Conservation (phyloP, 371 early-diverging fungal genomes). For the Zancudomyces culisetae region DNA sequence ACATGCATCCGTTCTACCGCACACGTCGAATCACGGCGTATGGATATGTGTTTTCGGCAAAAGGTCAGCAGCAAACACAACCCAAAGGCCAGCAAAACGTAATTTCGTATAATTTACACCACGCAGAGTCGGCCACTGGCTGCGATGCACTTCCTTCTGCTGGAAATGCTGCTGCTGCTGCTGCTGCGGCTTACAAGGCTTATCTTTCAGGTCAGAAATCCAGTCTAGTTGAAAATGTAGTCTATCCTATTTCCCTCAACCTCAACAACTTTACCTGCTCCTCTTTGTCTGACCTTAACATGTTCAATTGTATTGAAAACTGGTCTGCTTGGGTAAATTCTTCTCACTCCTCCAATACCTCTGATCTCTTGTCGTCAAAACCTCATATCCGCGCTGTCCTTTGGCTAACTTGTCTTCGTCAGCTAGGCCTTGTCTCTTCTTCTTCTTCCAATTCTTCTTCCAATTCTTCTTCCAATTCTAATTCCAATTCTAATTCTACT, state of each 20-base stretch:
- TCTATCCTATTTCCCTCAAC: not conserved
- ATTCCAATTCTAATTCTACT: too few species aligned
- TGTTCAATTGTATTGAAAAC: too few species aligned
- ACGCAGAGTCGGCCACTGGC: slow-evolving; percentile 2
- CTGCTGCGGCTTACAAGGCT: not conserved
- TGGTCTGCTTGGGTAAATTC: too few species aligned
- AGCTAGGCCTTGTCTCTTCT: not conserved
- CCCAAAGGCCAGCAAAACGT: not conserved
- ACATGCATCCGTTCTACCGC: slow-evolving; percentile 40
- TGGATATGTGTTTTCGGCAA: slow-evolving; percentile 14
- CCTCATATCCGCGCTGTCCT: not conserved
- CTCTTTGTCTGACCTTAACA: too few species aligned
- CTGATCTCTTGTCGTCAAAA: too few species aligned
- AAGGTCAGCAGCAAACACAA: slow-evolving; percentile 11
- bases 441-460: too few species aligned
- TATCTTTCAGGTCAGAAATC: not conserved
- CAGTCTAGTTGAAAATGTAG: not conserved
- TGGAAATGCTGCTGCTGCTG: not conserved
- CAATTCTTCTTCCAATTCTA: too few species aligned
- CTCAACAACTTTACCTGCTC: too few species aligned
- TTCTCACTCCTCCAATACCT: too few species aligned
- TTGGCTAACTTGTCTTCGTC: slow-evolving; percentile 1
- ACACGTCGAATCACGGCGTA: slow-evolving; percentile 39
- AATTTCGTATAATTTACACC: not conserved
- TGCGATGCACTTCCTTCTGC: not conserved